phyloP scores from a whole-genome alignment of 192 early-diverging fungal genomes.

The Backusella liffmaniae region DNA sequence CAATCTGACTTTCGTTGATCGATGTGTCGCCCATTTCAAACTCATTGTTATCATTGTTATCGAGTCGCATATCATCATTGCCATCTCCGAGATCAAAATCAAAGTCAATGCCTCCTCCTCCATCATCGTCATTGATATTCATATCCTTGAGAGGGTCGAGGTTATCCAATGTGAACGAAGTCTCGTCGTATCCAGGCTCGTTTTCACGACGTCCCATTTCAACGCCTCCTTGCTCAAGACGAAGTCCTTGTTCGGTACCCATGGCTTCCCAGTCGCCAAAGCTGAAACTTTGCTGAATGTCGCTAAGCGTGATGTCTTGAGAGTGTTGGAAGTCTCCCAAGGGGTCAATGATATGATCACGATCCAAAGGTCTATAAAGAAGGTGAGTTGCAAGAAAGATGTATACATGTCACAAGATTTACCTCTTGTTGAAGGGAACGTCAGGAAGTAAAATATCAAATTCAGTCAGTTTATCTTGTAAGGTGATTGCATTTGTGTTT shows the following conservation, averaged over 20 bases:
- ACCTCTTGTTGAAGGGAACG: constrained; percentile 43
- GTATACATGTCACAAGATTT: not conserved
- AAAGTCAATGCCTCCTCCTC: constrained; percentile 34
- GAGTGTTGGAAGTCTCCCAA: constrained; percentile 18
- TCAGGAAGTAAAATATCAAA: constrained; percentile 91
- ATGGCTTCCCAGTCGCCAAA: constrained; percentile 10
- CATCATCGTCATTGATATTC: constrained; percentile 39
- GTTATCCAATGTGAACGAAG: constrained; percentile 32
- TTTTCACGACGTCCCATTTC: constrained; percentile 51
- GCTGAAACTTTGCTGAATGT: not conserved
- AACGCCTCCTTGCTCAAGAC: constrained; percentile 4
- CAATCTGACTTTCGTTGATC: not conserved
- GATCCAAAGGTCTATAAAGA: not conserved
- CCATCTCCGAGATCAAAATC: constrained; percentile 29
- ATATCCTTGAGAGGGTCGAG: constrained; percentile 25
- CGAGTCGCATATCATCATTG: not conserved
- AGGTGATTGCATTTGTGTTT: constrained; percentile 80
- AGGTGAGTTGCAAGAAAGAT: not conserved
- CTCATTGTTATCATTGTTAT: not conserved
- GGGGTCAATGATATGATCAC: constrained; percentile 13
- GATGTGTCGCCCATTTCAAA: constrained; percentile 8
- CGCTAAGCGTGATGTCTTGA: constrained; percentile 25
- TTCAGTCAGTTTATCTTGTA: constrained; percentile 84
- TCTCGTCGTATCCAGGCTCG: constrained; percentile 44
- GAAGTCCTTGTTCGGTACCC: not conserved